phyloP scores from a whole-genome alignment of 306 rosid genomes.

The Delonix regia region DNA sequence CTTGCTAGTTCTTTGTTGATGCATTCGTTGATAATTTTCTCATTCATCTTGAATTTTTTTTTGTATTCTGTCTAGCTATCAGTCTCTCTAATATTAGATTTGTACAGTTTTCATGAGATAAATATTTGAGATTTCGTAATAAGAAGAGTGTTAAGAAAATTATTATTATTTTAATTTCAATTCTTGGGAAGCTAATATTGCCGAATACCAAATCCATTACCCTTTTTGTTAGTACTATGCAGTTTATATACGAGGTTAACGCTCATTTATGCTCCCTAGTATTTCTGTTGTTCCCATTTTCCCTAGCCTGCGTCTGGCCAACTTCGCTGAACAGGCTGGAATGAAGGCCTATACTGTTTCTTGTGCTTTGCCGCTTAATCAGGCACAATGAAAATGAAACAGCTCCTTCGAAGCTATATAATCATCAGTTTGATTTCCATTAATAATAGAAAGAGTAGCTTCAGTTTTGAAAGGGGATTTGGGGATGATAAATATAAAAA shows the following conservation, averaged over 20 bases:
- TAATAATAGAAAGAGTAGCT: no score
- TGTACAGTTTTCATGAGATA: background rate
- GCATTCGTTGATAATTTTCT: background rate
- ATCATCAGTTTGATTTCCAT: no score
- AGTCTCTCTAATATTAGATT: background rate
- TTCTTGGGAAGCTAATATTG: background rate
- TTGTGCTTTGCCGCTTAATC: background rate
- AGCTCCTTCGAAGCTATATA: no score
- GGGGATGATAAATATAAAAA: no score
- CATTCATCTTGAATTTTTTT: background rate
- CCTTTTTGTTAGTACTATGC: background rate
- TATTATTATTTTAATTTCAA: no score
- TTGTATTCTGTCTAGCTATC: background rate
- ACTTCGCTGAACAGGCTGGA: background rate
- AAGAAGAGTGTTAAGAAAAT: background rate
- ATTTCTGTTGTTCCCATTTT: background rate
- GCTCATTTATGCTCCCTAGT: background rate
- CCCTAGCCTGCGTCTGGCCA: background rate
- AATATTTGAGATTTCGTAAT: background rate
- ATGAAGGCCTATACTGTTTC: background rate
- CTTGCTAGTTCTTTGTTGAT: background rate
- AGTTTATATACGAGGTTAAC: background rate
- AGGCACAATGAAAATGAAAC: no score
- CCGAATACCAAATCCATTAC: background rate
- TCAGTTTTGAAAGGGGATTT: no score